These are phyloP conservation scores for Talaromyces pinophilus DNA, from an alignment of 2,329 filamentous ascomycete species.

Conservation along the genomic window DNA sequence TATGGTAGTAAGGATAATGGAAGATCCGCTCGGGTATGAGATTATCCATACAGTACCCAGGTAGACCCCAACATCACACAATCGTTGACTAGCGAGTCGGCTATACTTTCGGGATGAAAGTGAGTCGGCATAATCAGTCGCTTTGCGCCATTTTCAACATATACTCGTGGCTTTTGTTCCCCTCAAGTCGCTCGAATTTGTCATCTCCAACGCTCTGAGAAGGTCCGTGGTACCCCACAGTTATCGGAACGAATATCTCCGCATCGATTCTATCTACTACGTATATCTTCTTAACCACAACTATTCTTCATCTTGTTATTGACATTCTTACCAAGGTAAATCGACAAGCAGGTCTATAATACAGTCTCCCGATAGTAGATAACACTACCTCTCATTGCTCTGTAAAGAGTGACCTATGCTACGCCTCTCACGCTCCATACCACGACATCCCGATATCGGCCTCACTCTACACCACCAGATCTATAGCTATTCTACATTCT, in stretches of 20 bases:
- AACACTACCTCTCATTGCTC: neutral
- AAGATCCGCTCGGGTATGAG: neutral
- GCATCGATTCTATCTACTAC: neutral
- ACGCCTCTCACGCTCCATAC: slow-evolving; percentile 2
- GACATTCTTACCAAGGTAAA: neutral
- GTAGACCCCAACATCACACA: neutral
- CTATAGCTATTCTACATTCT: neutral
- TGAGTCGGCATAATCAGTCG: neutral
- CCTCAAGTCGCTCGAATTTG: neutral
- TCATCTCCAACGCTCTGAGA: neutral
- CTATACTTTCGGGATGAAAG: neutral
- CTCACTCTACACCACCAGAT: neutral
- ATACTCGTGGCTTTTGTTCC: neutral
- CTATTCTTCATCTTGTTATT: neutral
- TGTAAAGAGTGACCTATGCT: neutral
- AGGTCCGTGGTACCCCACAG: neutral
- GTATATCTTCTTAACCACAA: neutral
- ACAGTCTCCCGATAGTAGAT: neutral
- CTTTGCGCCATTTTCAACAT: neutral
- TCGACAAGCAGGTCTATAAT: neutral
- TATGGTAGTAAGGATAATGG: neutral
- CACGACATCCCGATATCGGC: neutral
- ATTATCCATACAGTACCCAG: neutral
- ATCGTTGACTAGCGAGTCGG: neutral
- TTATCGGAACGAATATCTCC: neutral